Base-by-base conservation (phyloP, 2,329 filamentous ascomycete species). In the Ophiostoma sp. region DNA sequence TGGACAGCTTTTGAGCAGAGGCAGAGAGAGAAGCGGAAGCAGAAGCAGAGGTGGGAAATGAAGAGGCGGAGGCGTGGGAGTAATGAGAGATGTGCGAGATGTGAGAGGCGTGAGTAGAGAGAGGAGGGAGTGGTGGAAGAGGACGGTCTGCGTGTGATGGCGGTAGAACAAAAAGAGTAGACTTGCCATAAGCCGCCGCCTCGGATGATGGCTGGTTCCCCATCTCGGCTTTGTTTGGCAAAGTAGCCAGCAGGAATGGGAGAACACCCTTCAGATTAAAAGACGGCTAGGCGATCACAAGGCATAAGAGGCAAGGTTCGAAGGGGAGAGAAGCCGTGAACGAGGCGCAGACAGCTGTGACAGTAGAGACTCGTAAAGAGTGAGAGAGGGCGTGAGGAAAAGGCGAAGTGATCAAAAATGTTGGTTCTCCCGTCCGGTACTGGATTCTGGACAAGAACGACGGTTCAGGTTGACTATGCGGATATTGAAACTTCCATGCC, bases 121-220 rank as follows among this genome's bases (percentile, higher is more conserved):
- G 69, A 59, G 31, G 70, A n/a, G 55, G 73, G 17, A 66, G n/a
- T 22, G 74, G 69, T 28, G 84, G 80, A 17, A 61, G 61, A 50
- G 70, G 70, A 25, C 59, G 59, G 39, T 64, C 66, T 33, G 52
- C 61, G 15, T 45, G 42, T 3, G 48, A 52, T 28, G 66, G 63
- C 11, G 57, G 61, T 11, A 59, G 52, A 31, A 48, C 66, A 25
- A 61, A 66, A 25, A 63, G 48, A 71, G n/a, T n/a, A n/a, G 80
- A 73, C 77, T 79, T 81, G 74, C 78, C 80, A 75, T 77, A 76
- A 78, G 82, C 39, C 39, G 42, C 82, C 79, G 42, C 82, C 79
- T 86, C 84, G 76, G 82, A 79, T 61, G 86, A 88, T 72, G 84
- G 79, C 63, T 82, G 80, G 78, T 88, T 88, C 72, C 87, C 87